Conservation (phyloP, 495 filamentous ascomycete species). For the Opeltia flavorubescens region DNA sequence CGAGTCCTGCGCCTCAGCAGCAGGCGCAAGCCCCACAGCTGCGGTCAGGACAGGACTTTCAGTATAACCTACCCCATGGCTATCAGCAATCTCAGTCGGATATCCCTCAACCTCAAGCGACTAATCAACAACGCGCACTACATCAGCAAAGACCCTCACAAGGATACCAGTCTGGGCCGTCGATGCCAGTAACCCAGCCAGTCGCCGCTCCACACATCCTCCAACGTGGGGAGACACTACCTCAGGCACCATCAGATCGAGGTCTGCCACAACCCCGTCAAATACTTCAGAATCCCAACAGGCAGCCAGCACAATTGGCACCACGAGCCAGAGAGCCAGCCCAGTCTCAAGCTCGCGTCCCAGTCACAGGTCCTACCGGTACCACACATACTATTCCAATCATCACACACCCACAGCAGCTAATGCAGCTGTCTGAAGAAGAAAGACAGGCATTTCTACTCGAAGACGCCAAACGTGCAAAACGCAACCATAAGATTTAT, state of each 20-base stretch:
- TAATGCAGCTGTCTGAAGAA: slow-evolving; percentile 63
- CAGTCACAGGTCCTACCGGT: slow-evolving; percentile 16
- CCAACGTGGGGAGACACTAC: slow-evolving; percentile 25
- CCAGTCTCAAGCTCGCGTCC: slow-evolving; percentile 13
- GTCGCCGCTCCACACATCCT: slow-evolving; percentile 24
- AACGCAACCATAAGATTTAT: slow-evolving; percentile 97
- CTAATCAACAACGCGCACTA: not conserved
- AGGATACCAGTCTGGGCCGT: slow-evolving; percentile 5
- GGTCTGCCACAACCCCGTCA: slow-evolving; percentile 24
- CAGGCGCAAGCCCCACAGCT: slow-evolving; percentile 22
- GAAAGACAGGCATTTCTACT: slow-evolving; percentile 63
- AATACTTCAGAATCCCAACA: slow-evolving; percentile 34
- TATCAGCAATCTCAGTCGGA: slow-evolving; percentile 5
- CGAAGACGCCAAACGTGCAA: slow-evolving; percentile 88
- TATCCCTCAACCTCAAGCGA: not conserved
- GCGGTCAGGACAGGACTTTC: slow-evolving; percentile 5
- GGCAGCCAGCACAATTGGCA: slow-evolving; percentile 23
- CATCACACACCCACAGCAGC: slow-evolving; percentile 58
- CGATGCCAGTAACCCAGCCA: slow-evolving; percentile 19
- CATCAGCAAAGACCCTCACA: slow-evolving; percentile 1
- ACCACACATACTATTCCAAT: slow-evolving; percentile 25
- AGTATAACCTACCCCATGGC: slow-evolving; percentile 12
- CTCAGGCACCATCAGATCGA: slow-evolving; percentile 25
- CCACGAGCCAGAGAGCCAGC: slow-evolving; percentile 16
- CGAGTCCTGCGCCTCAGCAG: slow-evolving; percentile 19